Conservation (phyloP, 2,329 filamentous ascomycete genomes). For the Fusarium torulosum region DNA sequence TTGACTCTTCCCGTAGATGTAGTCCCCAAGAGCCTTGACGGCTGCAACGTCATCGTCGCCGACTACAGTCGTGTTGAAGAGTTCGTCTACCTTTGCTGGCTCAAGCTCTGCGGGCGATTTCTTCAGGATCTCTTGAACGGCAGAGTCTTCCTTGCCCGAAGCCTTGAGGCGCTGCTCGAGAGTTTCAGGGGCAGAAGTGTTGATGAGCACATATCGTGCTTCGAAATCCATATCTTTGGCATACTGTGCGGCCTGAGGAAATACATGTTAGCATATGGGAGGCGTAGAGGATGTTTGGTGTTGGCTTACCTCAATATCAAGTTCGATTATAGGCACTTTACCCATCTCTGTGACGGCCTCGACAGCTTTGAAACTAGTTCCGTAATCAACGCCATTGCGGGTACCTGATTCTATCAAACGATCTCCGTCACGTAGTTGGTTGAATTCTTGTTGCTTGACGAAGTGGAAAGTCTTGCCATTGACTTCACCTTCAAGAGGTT, state of each 20-base stretch:
- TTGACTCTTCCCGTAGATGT: conserved; percentile 46
- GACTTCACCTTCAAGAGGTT: conserved; percentile 63
- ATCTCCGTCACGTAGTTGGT: conserved; percentile 70
- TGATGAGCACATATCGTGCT: conserved; percentile 67
- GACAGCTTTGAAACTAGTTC: conserved; percentile 66
- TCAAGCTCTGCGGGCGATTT: conserved; percentile 44
- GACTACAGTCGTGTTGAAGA: conserved; percentile 48
- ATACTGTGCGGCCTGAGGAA: conserved; percentile 64
- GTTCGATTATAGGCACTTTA: conserved; percentile 70
- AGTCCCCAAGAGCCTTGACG: conserved; percentile 43
- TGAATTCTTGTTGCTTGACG: conserved; percentile 67
- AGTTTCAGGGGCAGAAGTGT: conserved; percentile 54
- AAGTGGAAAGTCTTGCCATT: conserved; percentile 67
- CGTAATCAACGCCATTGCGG: conserved; percentile 64
- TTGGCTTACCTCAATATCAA: conserved; percentile 64
- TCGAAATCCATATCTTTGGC: conserved; percentile 68
- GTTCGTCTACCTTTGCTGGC: conserved; percentile 42
- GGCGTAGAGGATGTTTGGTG: neutral
- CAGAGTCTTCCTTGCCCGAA: conserved; percentile 43
- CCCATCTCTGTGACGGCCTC: conserved; percentile 65
- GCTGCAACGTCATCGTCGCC: conserved; percentile 48
- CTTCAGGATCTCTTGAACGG: conserved; percentile 44
- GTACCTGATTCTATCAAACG: conserved; percentile 69
- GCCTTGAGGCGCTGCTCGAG: conserved; percentile 49
- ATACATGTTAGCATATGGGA: conserved; percentile 6